Evolutionary conservation across 345 rosid genomes (phyloP).

Genomic region (Punica granatum): DNA sequence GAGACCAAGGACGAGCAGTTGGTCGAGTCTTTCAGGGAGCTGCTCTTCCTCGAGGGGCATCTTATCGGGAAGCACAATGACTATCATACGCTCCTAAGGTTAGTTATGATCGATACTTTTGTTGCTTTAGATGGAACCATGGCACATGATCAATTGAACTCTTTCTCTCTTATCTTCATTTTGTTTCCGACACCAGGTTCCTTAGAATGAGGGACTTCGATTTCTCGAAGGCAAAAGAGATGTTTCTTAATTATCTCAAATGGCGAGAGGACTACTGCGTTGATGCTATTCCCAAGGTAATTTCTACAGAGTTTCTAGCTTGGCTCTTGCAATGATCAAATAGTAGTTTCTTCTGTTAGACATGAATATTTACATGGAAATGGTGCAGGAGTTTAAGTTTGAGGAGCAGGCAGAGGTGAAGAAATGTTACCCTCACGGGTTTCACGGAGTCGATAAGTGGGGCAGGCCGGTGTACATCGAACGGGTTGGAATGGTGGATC

Average conservation of each 20-base stretch:
- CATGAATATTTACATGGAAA: not conserved
- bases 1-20: slow-evolving; percentile 38
- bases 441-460: slow-evolving; percentile 47
- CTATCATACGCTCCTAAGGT: slow-evolving; percentile 52
- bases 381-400: slow-evolving; percentile 40
- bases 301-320: not conserved
- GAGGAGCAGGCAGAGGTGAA: slow-evolving; percentile 40
- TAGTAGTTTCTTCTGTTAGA: not conserved
- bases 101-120: slow-evolving; percentile 1
- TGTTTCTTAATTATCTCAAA: slow-evolving; percentile 38
- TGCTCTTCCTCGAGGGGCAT: slow-evolving; percentile 37
- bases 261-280: slow-evolving; percentile 43
- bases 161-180: not conserved
- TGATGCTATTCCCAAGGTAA: slow-evolving; percentile 40
- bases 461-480: slow-evolving; percentile 59
- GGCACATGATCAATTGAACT: not conserved
- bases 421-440: slow-evolving; percentile 58
- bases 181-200: slow-evolving; percentile 23
- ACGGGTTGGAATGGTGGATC: slow-evolving; percentile 49
- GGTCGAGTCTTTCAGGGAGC: slow-evolving; percentile 33
- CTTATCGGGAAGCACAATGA: slow-evolving; percentile 34
- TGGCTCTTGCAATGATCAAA: not conserved
- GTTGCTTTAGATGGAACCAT: not conserved
- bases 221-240: slow-evolving; percentile 36
- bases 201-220: slow-evolving; percentile 52